Evolutionary conservation across 1,139 yeast genomes (phyloP).

Genomic region (Suhomyces atakaporum): DNA sequence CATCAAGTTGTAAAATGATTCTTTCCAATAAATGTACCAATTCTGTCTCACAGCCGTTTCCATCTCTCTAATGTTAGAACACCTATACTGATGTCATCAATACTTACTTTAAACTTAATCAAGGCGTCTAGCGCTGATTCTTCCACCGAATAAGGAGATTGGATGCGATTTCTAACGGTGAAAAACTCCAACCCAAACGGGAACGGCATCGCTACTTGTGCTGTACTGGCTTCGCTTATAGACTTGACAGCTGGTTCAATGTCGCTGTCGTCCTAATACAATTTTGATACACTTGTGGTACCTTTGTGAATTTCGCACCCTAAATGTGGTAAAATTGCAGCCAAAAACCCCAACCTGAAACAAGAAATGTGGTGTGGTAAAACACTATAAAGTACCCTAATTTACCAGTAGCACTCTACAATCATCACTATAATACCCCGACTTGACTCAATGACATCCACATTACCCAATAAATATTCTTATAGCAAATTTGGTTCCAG

Average conservation of each 20-base stretch:
- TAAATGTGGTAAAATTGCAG: constrained; percentile 9
- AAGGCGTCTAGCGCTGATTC: constrained; percentile 1
- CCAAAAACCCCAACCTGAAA: constrained; percentile 7
- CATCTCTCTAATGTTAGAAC: background rate
- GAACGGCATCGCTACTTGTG: background rate
- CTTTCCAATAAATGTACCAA: constrained; percentile 1
- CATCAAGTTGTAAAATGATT: background rate
- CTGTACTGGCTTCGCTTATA: no score
- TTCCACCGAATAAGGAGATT: background rate
- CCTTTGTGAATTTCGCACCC: constrained; percentile 3
- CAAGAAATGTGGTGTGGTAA: background rate
- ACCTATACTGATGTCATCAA: background rate
- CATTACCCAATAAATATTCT: constrained; percentile 10
- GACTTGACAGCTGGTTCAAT: no score
- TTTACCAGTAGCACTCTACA: background rate
- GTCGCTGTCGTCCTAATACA: no score
- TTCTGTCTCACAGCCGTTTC: constrained; percentile 1
- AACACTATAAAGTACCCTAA: background rate
- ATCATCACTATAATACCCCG: no score
- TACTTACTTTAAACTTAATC: constrained; percentile 1
- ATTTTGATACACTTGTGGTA: no score
- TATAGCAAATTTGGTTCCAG: constrained; percentile 16
- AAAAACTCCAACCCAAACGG: background rate
- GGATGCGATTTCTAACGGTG: background rate
- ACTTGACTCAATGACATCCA: background rate